Base-by-base conservation (phyloP, 139 green algal species). In the Chlamydomonas sp. region DNA sequence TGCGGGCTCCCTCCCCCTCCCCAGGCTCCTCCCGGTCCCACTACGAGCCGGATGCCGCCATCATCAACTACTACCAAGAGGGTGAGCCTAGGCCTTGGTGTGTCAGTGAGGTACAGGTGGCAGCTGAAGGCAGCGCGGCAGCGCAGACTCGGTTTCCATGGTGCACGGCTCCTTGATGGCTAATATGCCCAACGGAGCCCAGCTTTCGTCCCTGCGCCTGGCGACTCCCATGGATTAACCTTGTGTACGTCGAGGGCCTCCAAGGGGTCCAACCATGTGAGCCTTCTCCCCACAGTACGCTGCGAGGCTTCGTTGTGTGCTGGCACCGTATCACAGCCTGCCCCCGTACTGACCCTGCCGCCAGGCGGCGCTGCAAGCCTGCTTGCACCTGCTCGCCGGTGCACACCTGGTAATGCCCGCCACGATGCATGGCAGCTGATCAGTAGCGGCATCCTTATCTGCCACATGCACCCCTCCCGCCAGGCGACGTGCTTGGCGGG, bases 41-140 rank as follows among this genome's bases (percentile, higher is more conserved):
- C 9, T 87, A 96, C 63, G 17, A 67, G 15, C 95, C 97, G 0
- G 93, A 99, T 91, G 97, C 94, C 2, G 97, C 97, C 0, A 88
- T 99, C 4, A 90, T 99, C 18, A 99, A 99, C 83, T 99, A 94
- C 87, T 98, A 98, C 82, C 71, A 91, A 5, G 78, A 91, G 31
- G 95, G 79, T 80, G 49, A 1, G 67, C 9, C n/a, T 18, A 61
- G n/a, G 74, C 49, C 14, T 59, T 18, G 18, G 20, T 18, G 49
- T 31, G 14, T 20, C 15, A 15, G 67, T 73, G 67, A 15, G 14
- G 15, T 73, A 15, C 67, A 20, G 67, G 15, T 20, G 67, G 15
- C 67, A 73, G 31, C 31, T 49, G 31, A 49, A 49, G 31, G 31
- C 31, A 49, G 31, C 31, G 31, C 31, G 31, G 31, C 31, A 49